Evolutionary conservation across 2,329 filamentous ascomycete species (phyloP).

Genomic region (Pezicula rhizophila): DNA sequence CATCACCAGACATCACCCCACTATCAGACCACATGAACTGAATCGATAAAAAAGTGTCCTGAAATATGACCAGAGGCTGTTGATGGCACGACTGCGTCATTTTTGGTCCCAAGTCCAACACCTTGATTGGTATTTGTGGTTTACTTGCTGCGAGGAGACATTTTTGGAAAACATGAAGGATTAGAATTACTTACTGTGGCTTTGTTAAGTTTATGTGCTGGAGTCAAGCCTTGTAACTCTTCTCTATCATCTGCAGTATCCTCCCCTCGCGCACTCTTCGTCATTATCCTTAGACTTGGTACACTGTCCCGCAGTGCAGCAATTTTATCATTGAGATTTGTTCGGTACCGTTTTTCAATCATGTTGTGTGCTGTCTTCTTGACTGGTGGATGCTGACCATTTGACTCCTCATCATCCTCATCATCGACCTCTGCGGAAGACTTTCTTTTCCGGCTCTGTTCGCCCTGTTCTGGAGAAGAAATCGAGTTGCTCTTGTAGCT

Average conservation of each 20-base stretch:
- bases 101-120: neutral
- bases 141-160: no score
- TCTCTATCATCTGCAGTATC: slow-evolving; percentile 70
- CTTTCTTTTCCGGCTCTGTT: slow-evolving; percentile 60
- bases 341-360: slow-evolving; percentile 95
- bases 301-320: slow-evolving; percentile 87
- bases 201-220: slow-evolving; percentile 93
- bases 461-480: slow-evolving; percentile 55
- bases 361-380: slow-evolving; percentile 98
- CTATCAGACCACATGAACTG: no score
- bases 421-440: slow-evolving; percentile 50
- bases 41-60: no score
- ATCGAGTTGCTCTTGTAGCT: slow-evolving; percentile 40
- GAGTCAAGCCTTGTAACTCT: slow-evolving; percentile 73
- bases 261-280: slow-evolving; percentile 62
- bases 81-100: no score
- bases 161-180: neutral
- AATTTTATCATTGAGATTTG: slow-evolving; percentile 96
- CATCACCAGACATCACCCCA: no score
- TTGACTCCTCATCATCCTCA: slow-evolving; percentile 53
- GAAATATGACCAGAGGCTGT: no score
- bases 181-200: slow-evolving; percentile 59
- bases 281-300: slow-evolving; percentile 80
- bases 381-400: slow-evolving; percentile 49
- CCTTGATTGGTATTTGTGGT: neutral